Base-by-base conservation (phyloP, 805 yeast genomes). In the Nadsonia fulvescens region DNA sequence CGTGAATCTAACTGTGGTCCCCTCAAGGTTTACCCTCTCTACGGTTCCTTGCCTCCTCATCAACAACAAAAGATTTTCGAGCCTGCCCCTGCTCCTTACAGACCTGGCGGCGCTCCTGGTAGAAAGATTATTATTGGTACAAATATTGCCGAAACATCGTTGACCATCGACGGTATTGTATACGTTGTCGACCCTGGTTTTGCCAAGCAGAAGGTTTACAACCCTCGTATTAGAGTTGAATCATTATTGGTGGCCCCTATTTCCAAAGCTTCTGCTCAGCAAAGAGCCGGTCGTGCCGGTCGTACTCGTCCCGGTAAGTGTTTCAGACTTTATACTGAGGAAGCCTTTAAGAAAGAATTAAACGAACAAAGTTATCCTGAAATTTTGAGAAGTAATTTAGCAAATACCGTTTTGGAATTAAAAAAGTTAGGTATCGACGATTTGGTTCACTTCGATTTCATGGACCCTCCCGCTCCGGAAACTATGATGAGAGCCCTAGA, bases 391-490 rank as follows among this genome's bases (percentile, higher is more conserved):
- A 73, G 86, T 32, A 86, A 86, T 53, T 63, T 86, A 44, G 73
- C 94, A 5, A 73, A 82, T 13, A 89, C 95, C 1, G 96, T 86
- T 18, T 56, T 86, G 36, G 93, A 89, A 48, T 61, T 86, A 51
- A 89, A 89, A 49, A 89, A 89, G 52, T 64, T 89, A 36, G 96
- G 96, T 8, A 66, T 86, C 36, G 93, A 89, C 46, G 96, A 86
- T 54, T 66, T 86, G 43, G 98, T 89, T 20, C 96, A 86, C 53
- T 86, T 86, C 46, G 98, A 89, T 49, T 86, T 89, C 47, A 86
- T 86, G 93, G 98, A 86, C 46, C 96, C 98, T 5, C 98, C 98
- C 8, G 96, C 96, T 3, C 98, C 98, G 6, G 98, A 86, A 52
- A 89, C 98, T 5, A 89, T 86, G 98, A 89, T 89, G 98, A 66